Percentiles rank a stretch among this genome's conserved stretches.
phyloP scores from a whole-genome alignment of 106 monocot genomes.

The Dioscorea dumetorum region DNA sequence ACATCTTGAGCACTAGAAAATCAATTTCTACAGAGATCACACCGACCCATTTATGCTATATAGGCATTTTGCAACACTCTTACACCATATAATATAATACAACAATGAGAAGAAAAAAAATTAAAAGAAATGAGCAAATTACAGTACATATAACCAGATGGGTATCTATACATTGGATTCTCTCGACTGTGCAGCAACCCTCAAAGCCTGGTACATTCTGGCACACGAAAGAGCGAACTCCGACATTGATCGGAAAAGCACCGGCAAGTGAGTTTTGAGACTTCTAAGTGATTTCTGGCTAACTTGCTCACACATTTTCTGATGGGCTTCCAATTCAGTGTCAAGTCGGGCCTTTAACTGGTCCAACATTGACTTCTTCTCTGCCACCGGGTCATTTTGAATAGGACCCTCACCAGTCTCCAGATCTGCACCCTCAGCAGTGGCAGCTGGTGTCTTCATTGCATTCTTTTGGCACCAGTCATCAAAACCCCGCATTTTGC shows the following conservation, averaged over 20 bases:
- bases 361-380: conserved; percentile 41
- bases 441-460: conserved; percentile 9
- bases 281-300: conserved; percentile 63
- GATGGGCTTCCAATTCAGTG: conserved; percentile 39
- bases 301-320: conserved; percentile 49
- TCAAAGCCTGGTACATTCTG: conserved; percentile 50
- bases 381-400: conserved; percentile 43
- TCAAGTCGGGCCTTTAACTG: conserved; percentile 29
- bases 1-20: too few species aligned
- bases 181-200: conserved; percentile 8
- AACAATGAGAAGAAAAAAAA: too few species aligned
- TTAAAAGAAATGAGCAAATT: too few species aligned
- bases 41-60: too few species aligned
- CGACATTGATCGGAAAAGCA: conserved; percentile 59
- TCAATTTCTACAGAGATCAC: too few species aligned
- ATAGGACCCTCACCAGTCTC: conserved; percentile 17
- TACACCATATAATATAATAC: too few species aligned
- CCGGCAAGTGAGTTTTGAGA: conserved; percentile 64
- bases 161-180: too few species aligned
- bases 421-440: conserved; percentile 12
- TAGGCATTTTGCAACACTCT: too few species aligned
- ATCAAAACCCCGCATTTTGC: conserved; percentile 42
- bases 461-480: conserved; percentile 49
- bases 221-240: conserved; percentile 42
- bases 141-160: too few species aligned